Conservation (phyloP, 2,329 filamentous ascomycete species). For the Neonectria neomacrospora region DNA sequence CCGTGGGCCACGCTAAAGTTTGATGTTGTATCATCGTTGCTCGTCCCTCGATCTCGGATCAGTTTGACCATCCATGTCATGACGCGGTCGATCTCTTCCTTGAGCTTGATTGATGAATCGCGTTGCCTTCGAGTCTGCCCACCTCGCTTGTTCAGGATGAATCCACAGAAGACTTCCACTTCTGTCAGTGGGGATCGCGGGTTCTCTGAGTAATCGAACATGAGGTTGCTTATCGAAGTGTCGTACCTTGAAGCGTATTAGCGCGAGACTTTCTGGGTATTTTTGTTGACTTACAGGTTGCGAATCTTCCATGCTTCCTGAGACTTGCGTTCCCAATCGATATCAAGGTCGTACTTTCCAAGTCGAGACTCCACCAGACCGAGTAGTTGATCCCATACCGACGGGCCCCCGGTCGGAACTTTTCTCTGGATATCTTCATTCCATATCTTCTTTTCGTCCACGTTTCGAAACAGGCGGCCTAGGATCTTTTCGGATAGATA, state of each 20-base stretch:
- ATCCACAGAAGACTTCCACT: constrained; percentile 66
- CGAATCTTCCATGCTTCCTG: constrained; percentile 58
- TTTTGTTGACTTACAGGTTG: constrained; percentile 59
- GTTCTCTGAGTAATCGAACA: constrained; percentile 56
- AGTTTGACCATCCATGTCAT: constrained; percentile 54
- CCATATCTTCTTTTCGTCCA: constrained; percentile 78
- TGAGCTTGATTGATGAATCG: constrained; percentile 62
- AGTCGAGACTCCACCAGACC: constrained; percentile 36
- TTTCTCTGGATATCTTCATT: constrained; percentile 56
- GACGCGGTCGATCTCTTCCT: constrained; percentile 62
- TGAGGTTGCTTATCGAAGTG: constrained; percentile 50
- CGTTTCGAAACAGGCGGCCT: constrained; percentile 75
- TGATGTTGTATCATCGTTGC: constrained; percentile 26
- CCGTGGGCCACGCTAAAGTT: constrained; percentile 17
- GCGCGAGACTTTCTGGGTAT: constrained; percentile 21
- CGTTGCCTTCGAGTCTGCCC: constrained; percentile 62
- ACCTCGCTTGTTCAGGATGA: constrained; percentile 63
- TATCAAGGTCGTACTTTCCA: constrained; percentile 29
- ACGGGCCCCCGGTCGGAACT: constrained; percentile 41
- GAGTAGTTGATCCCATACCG: constrained; percentile 59
- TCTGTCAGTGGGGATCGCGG: constrained; percentile 58
- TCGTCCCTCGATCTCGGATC: constrained; percentile 39
- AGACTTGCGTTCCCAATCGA: constrained; percentile 50
- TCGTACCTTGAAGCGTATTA: constrained; percentile 57
- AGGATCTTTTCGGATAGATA: constrained; percentile 77